These are phyloP conservation scores for Amanita pallidorosea DNA, from an alignment of 768 basidiomycete genomes.

Conservation along the genomic window DNA sequence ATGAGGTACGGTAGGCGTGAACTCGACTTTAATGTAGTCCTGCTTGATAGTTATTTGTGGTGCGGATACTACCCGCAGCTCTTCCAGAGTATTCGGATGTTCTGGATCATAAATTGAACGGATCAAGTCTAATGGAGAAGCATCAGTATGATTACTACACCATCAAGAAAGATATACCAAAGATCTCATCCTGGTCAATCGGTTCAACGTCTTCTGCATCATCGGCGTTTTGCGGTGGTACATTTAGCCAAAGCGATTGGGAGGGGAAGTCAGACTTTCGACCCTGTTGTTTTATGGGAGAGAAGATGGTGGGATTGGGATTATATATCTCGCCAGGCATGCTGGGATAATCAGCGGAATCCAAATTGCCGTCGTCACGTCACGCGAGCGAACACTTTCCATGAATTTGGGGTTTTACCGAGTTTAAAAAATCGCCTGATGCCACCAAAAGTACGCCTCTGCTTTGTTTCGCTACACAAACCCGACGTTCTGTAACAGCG, in stretches of 20 bases:
- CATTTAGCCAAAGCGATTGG: slow-evolving; percentile 56
- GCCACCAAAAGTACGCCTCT: slow-evolving; percentile 24
- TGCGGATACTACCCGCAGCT: slow-evolving; percentile 88
- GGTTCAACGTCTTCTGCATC: slow-evolving; percentile 48
- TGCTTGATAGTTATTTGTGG: slow-evolving; percentile 56
- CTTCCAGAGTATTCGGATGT: slow-evolving; percentile 88
- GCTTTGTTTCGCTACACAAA: background rate
- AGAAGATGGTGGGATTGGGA: slow-evolving; percentile 81
- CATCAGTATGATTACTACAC: background rate
- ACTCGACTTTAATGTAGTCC: slow-evolving; percentile 78
- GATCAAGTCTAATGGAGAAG: slow-evolving; percentile 57
- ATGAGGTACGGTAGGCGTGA: slow-evolving; percentile 96
- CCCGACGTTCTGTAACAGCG: slow-evolving; percentile 27
- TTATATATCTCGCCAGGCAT: slow-evolving; percentile 57
- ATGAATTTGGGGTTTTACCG: slow-evolving; percentile 1
- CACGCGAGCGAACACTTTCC: slow-evolving; percentile 12
- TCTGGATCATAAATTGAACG: slow-evolving; percentile 92
- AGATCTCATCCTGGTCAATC: slow-evolving; percentile 90
- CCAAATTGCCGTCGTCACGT: slow-evolving; percentile 10
- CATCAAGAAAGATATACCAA: slow-evolving; percentile 41
- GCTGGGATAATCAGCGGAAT: background rate
- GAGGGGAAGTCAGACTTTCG: slow-evolving; percentile 29
- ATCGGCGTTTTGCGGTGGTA: slow-evolving; percentile 29
- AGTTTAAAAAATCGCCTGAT: slow-evolving; percentile 12
- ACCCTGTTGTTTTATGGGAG: slow-evolving; percentile 33